These are phyloP conservation scores for Suillus discolor DNA, from an alignment of 768 basidiomycete species.

Conservation along the genomic window DNA sequence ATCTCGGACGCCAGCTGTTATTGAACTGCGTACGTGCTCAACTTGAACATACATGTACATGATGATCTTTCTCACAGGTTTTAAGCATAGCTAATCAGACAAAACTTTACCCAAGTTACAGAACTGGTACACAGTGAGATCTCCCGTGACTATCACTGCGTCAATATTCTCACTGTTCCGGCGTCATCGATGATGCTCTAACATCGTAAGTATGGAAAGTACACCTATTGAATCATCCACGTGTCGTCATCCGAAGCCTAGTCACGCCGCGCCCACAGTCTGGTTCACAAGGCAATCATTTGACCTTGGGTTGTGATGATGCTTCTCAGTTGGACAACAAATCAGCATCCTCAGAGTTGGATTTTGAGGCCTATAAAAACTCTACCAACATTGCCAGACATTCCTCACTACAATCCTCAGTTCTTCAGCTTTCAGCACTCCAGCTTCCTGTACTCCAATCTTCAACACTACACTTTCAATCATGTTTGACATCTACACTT, in stretches of 20 bases:
- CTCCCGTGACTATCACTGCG: background rate
- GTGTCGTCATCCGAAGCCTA: background rate
- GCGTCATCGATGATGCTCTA: background rate
- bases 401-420: background rate
- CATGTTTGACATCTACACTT: conserved; percentile 19
- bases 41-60: background rate
- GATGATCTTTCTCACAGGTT: background rate
- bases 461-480: background rate
- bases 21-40: background rate
- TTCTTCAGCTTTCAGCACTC: background rate
- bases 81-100: background rate
- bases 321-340: background rate
- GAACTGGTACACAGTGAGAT: background rate
- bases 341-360: background rate
- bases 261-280: background rate
- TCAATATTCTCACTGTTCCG: background rate
- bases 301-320: background rate
- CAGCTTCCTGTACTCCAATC: background rate
- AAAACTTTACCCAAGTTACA: background rate
- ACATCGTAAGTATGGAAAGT: background rate
- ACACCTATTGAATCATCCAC: background rate
- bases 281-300: conserved; percentile 4
- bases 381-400: background rate
- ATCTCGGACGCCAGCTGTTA: background rate
- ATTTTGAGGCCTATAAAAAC: conserved; percentile 6